Evolutionary conservation across 208 protist genomes (phyloP).

Genomic region (Eutreptiella sp.): DNA sequence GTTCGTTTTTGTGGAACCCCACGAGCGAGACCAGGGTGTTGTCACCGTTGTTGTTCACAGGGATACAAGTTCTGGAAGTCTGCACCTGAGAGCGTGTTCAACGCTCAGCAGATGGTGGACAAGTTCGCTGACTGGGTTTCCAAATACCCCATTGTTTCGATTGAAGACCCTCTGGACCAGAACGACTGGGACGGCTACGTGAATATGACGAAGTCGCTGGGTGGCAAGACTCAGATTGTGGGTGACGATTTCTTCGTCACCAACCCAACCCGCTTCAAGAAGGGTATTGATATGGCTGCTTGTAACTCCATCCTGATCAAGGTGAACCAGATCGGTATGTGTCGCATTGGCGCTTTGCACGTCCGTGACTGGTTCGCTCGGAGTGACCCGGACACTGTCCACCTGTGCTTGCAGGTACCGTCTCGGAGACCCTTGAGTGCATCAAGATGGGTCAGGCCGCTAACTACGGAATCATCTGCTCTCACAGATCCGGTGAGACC

Average conservation of each 20-base stretch:
- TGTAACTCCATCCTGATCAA: conserved; percentile 98
- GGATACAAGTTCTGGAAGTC: too few species aligned
- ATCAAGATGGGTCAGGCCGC: conserved; percentile 66
- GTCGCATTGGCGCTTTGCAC: too few species aligned
- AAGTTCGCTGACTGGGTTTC: conserved; percentile 79
- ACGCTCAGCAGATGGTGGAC: conserved; percentile 70
- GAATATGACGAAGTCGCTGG: conserved; percentile 61
- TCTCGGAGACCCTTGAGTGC: conserved; percentile 95
- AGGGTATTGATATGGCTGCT: conserved; percentile 73
- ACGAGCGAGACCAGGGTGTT: too few species aligned
- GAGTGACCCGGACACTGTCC: too few species aligned
- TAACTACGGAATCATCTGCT: conserved; percentile 76
- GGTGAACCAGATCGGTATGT: conserved; percentile 99
- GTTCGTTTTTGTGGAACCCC: too few species aligned
- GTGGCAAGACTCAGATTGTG: conserved; percentile 92
- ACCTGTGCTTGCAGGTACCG: too few species aligned
- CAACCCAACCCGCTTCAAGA: conserved; percentile 91
- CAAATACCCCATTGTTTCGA: conserved; percentile 93
- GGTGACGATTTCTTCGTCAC: conserved; percentile 98
- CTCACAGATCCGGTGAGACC: conserved; percentile 96
- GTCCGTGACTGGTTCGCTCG: too few species aligned
- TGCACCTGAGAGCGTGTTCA: too few species aligned
- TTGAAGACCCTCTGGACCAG: conserved; percentile 99
- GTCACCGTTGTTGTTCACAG: too few species aligned
- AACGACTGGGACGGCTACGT: conserved; percentile 91